A percentile compares a stretch with the other conserved stretches of the same genome.
These are phyloP conservation scores for Penicillium janthinellum DNA, from an alignment of 2,329 filamentous ascomycete genomes.

Conservation along the genomic window DNA sequence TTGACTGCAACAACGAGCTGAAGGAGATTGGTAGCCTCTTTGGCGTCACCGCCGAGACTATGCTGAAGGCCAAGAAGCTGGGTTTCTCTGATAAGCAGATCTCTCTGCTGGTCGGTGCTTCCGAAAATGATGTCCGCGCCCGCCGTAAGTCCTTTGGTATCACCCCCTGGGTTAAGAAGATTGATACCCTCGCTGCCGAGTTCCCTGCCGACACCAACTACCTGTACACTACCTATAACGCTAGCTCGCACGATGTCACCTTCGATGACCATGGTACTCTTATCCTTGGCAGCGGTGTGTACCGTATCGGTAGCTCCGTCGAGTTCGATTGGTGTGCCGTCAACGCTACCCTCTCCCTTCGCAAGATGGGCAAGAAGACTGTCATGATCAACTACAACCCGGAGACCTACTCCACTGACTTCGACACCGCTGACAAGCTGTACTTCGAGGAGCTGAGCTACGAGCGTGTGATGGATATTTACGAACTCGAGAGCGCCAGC, in stretches of 20 bases:
- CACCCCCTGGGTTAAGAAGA: conserved; percentile 95
- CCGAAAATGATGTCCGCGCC: conserved; percentile 87
- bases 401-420: conserved; percentile 81
- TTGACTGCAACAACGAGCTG: conserved; percentile 83
- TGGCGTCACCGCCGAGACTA: conserved; percentile 82
- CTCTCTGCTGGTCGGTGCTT: conserved; percentile 77
- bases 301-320: conserved; percentile 95
- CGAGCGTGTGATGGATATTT: conserved; percentile 98
- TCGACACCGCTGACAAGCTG: conserved; percentile 83
- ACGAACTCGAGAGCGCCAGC: conserved; percentile 81
- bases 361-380: conserved; percentile 90
- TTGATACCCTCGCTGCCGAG: conserved; percentile 95
- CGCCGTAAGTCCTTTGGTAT: conserved; percentile 84
- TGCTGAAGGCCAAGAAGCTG: conserved; percentile 92
- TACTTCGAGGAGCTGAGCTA: conserved; percentile 98
- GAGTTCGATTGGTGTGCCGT: conserved; percentile 99
- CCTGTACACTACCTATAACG: conserved; percentile 97
- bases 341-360: conserved; percentile 80
- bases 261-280: conserved; percentile 92
- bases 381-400: conserved; percentile 96
- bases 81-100: conserved; percentile 98
- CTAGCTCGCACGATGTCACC: conserved; percentile 85
- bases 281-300: conserved; percentile 91
- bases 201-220: conserved; percentile 96
- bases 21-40: conserved; percentile 80